These are phyloP conservation scores for Plantago major DNA, from an alignment of 257 asterid genomes.

Conservation along the genomic window DNA sequence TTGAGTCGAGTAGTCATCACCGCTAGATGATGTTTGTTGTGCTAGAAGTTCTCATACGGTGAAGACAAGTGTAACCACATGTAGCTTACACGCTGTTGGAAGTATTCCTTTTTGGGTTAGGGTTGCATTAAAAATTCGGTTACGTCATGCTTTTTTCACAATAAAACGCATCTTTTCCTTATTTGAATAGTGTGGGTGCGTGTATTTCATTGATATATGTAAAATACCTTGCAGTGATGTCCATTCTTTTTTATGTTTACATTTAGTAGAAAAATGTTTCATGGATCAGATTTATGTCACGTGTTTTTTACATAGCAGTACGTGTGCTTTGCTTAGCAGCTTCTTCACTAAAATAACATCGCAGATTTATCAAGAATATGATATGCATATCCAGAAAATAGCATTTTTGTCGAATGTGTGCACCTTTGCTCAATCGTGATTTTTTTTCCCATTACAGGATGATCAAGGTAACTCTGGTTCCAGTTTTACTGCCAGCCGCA, in stretches of 20 bases:
- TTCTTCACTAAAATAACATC: neutral
- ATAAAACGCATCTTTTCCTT: neutral
- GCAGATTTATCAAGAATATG: neutral
- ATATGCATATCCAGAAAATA: neutral
- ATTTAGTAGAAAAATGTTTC: too few relatives aligned
- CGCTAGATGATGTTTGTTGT: too few relatives aligned
- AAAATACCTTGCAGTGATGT: too few relatives aligned
- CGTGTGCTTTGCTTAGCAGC: neutral
- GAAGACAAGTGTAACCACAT: neutral
- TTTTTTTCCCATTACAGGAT: slow-evolving; percentile 38
- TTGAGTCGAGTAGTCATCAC: too few relatives aligned
- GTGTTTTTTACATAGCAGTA: neutral
- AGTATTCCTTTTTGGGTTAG: slow-evolving; percentile 3
- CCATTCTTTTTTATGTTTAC: too few relatives aligned
- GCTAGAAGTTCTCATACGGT: neutral
- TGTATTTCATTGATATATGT: neutral
- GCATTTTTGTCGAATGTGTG: neutral
- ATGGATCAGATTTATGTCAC: neutral
- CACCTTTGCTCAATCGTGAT: slow-evolving; percentile 1
- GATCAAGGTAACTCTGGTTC: slow-evolving; percentile 31
- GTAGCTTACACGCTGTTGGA: slow-evolving; percentile 4
- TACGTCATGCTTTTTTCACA: neutral
- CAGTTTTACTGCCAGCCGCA: slow-evolving; percentile 36
- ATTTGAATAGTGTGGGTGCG: too few relatives aligned
- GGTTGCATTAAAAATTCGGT: neutral